Evolutionary conservation across 2,329 filamentous ascomycete species (phyloP).

Genomic region (Hysterium pulicare): DNA sequence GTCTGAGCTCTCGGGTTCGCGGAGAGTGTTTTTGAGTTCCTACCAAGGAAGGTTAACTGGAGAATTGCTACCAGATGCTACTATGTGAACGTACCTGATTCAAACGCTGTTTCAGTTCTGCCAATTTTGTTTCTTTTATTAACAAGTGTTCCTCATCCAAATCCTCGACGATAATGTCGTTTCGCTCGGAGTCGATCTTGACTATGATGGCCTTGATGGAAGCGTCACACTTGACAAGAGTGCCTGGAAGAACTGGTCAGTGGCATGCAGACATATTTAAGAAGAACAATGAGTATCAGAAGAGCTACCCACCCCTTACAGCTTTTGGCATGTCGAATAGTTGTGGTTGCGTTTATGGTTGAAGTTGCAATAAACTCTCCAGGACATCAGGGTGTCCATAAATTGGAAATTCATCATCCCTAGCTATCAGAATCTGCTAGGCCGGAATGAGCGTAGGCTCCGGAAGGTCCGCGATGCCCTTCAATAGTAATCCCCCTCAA

Average conservation of each 20-base stretch:
- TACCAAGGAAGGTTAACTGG: no score
- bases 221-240: conserved; percentile 78
- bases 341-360: neutral
- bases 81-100: conserved; percentile 65
- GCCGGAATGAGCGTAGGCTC: no score
- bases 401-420: no score
- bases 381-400: no score
- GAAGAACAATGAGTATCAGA: neutral
- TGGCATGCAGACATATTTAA: neutral
- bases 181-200: conserved; percentile 66
- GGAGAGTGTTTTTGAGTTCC: conserved; percentile 37
- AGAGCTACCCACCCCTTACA: conserved; percentile 48
- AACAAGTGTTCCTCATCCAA: conserved; percentile 74
- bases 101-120: conserved; percentile 63
- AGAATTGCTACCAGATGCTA: no score
- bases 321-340: conserved; percentile 53
- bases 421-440: no score
- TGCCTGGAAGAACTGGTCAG: conserved; percentile 46
- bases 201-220: conserved; percentile 83
- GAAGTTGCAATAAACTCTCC: neutral
- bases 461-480: no score
- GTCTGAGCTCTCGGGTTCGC: conserved; percentile 35
- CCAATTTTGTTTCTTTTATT: conserved; percentile 70
- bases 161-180: conserved; percentile 76
- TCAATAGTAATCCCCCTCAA: no score